Conservation (phyloP, 345 rosid species). For the Clarkia xantiana region DNA sequence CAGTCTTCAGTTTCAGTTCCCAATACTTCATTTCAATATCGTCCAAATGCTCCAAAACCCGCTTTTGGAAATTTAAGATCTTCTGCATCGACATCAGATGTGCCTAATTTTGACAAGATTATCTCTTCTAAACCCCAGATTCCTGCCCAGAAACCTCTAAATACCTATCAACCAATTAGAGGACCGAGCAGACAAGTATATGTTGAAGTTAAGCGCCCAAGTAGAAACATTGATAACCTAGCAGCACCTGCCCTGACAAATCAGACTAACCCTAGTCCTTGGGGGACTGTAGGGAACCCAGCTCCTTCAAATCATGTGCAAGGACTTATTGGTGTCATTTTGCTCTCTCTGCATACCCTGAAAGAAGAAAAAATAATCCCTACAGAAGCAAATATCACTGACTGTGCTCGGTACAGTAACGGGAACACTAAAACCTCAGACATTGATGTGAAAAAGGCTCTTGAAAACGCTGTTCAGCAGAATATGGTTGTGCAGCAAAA, state of each 20-base stretch:
- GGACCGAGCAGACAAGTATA: too few relatives aligned
- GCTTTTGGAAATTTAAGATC: too few relatives aligned
- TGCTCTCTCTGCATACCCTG: slow-evolving; percentile 58
- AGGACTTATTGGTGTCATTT: slow-evolving; percentile 71
- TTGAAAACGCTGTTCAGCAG: slow-evolving; percentile 52
- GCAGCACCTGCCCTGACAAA: too few relatives aligned
- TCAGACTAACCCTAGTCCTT: slow-evolving; percentile 18
- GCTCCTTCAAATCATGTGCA: slow-evolving; percentile 55
- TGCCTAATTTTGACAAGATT: too few relatives aligned
- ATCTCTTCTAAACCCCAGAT: too few relatives aligned
- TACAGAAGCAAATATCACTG: slow-evolving; percentile 55
- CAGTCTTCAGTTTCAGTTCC: too few relatives aligned
- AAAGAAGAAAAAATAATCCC: slow-evolving; percentile 66
- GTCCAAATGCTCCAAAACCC: too few relatives aligned
- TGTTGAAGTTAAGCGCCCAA: slow-evolving; percentile 6
- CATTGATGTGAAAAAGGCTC: slow-evolving; percentile 56
- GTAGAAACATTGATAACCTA: slow-evolving; percentile 10
- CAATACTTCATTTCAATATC: too few relatives aligned
- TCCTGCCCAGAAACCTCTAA: too few relatives aligned
- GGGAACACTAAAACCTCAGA: slow-evolving; percentile 54
- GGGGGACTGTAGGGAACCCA: slow-evolving; percentile 38
- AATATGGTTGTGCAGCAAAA: slow-evolving; percentile 41
- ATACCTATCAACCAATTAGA: too few relatives aligned
- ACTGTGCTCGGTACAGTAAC: slow-evolving; percentile 37
- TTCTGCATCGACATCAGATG: too few relatives aligned